A percentile compares a stretch with the other conserved stretches of the same genome.
These are phyloP conservation scores for Cryptosporidium bovis DNA, from an alignment of 169 alveolate genomes.

Conservation along the genomic window DNA sequence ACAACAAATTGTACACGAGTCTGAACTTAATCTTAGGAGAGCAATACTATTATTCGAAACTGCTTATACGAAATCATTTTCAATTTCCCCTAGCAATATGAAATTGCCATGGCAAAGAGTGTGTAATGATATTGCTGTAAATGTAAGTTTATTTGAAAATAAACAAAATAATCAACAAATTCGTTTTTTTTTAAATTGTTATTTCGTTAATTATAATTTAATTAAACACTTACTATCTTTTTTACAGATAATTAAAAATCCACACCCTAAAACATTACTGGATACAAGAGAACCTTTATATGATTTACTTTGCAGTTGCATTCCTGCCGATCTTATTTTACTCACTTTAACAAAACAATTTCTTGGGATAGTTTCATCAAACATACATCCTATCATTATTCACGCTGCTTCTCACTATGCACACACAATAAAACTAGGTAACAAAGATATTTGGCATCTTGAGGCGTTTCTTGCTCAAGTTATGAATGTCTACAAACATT, in stretches of 20 bases:
- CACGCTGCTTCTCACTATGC: constrained; percentile 55
- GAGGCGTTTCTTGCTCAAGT: constrained; percentile 85
- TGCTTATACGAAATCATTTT: constrained; percentile 79
- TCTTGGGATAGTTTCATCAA: constrained; percentile 27
- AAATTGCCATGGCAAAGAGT: constrained; percentile 84
- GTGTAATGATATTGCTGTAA: constrained; percentile 76
- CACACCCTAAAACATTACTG: constrained; percentile 74
- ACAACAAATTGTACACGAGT: constrained; percentile 80
- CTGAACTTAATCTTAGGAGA: constrained; percentile 88
- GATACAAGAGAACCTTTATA: constrained; percentile 82
- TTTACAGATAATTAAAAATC: constrained; percentile 39
- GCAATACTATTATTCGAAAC: constrained; percentile 89
- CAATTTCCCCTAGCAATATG: constrained; percentile 72
- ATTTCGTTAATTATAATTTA: background rate
- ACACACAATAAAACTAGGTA: constrained; percentile 83
- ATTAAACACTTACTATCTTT: background rate
- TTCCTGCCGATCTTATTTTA: constrained; percentile 83
- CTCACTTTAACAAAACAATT: constrained; percentile 77
- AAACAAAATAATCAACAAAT: constrained; percentile 15
- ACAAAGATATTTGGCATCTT: constrained; percentile 84
- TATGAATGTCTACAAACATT: constrained; percentile 75
- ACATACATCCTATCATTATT: constrained; percentile 43
- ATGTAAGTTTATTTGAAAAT: constrained; percentile 15
- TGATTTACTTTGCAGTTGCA: constrained; percentile 83
- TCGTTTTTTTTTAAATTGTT: background rate